These are phyloP conservation scores for Trichophaea hybrida DNA, from an alignment of 2,329 filamentous ascomycete genomes.

Conservation along the genomic window DNA sequence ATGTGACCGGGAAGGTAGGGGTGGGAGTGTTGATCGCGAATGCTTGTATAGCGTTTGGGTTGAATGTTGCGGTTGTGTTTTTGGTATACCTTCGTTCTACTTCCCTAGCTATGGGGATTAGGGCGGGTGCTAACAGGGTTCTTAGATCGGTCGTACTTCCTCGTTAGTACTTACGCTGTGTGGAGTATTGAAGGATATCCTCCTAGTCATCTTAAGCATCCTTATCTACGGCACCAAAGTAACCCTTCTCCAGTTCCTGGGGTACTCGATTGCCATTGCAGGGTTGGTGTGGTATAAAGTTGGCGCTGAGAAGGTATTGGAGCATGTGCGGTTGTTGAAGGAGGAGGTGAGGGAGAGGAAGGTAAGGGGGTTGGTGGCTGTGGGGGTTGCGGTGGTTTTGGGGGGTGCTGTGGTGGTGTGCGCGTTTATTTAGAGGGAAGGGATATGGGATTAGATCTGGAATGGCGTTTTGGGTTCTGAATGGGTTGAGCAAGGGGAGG, in stretches of 20 bases:
- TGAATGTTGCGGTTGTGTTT: slow-evolving; percentile 78
- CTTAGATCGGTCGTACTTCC: slow-evolving; percentile 72
- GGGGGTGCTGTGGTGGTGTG: not conserved
- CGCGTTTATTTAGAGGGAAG: not conserved
- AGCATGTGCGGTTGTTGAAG: slow-evolving; percentile 6
- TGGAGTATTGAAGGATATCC: slow-evolving; percentile 76
- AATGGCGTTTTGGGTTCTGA: not conserved
- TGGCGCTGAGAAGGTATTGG: slow-evolving; percentile 67
- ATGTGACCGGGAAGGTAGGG: slow-evolving; percentile 56
- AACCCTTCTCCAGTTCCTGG: slow-evolving; percentile 62
- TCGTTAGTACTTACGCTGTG: slow-evolving; percentile 75
- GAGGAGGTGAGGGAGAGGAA: not conserved
- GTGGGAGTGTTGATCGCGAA: slow-evolving; percentile 59
- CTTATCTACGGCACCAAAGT: slow-evolving; percentile 67
- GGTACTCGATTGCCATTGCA: slow-evolving; percentile 63
- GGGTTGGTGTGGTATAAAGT: slow-evolving; percentile 82
- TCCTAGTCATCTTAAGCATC: slow-evolving; percentile 67
- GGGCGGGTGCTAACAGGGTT: not conserved
- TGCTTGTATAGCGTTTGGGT: slow-evolving; percentile 61
- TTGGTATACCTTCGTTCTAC: slow-evolving; percentile 46
- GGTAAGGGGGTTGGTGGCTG: not conserved
- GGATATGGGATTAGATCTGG: not conserved
- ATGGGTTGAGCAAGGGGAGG: not conserved
- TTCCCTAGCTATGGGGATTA: not conserved
- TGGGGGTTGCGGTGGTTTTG: not conserved